Evolutionary conservation across 2,329 filamentous ascomycete species (phyloP).

Genomic region (Lithohypha guttulata): DNA sequence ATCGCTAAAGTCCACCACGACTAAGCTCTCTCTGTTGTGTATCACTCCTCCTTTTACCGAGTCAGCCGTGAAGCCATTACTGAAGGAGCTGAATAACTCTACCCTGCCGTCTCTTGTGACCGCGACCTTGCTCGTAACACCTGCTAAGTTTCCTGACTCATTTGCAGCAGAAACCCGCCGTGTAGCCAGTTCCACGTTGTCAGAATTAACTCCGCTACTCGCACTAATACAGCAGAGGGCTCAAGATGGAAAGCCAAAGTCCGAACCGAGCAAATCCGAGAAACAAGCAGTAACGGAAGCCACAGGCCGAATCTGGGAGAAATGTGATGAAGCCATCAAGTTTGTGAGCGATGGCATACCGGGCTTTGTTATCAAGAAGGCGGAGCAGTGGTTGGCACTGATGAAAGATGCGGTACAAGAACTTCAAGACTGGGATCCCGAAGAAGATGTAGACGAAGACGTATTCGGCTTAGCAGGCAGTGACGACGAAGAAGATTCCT

Average conservation of each 20-base stretch:
- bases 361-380: slow-evolving; percentile 59
- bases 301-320: slow-evolving; percentile 73
- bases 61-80: slow-evolving; percentile 58
- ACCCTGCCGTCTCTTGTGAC: slow-evolving; percentile 67
- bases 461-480: slow-evolving; percentile 16
- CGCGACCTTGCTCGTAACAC: slow-evolving; percentile 54
- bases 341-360: slow-evolving; percentile 58
- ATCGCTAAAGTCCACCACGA: slow-evolving; percentile 70
- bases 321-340: slow-evolving; percentile 61
- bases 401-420: slow-evolving; percentile 77
- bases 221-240: slow-evolving; percentile 42
- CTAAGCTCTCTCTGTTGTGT: slow-evolving; percentile 75
- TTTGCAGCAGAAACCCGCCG: slow-evolving; percentile 55
- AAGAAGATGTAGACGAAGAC: slow-evolving; percentile 44
- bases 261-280: slow-evolving; percentile 23
- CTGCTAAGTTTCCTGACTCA: slow-evolving; percentile 50
- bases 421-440: slow-evolving; percentile 76
- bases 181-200: slow-evolving; percentile 49
- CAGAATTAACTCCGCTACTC: slow-evolving; percentile 52
- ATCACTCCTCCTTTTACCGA: slow-evolving; percentile 81
- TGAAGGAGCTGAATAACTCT: slow-evolving; percentile 60
- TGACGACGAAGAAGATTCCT: slow-evolving; percentile 14
- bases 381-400: slow-evolving; percentile 61
- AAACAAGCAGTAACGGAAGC: slow-evolving; percentile 49
- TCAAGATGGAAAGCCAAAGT: slow-evolving; percentile 18